Evolutionary conservation across 768 basidiomycete species (phyloP).

Genomic region (Suillus decipiens): DNA sequence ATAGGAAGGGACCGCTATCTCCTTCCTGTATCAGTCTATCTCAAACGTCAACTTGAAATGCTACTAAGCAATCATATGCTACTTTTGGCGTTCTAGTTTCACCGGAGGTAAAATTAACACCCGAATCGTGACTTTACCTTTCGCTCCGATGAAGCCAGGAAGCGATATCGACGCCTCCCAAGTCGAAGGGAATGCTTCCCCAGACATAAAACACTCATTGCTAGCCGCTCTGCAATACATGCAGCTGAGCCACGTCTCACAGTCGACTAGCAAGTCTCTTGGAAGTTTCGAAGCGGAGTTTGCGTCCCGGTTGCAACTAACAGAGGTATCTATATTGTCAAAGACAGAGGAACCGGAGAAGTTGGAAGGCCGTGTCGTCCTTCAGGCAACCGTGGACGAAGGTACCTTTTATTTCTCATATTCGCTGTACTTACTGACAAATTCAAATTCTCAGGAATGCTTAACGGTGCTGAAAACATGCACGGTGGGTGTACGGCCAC

Average conservation of each 20-base stretch:
- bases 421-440: neutral
- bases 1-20: neutral
- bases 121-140: neutral
- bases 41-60: neutral
- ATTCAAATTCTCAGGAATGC: constrained; percentile 45
- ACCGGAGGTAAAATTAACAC: neutral
- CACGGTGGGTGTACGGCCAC: constrained; percentile 60
- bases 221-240: constrained; percentile 18
- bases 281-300: constrained; percentile 27
- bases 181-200: constrained; percentile 32
- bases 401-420: constrained; percentile 33
- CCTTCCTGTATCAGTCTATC: neutral
- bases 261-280: constrained; percentile 13
- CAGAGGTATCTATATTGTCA: constrained; percentile 42
- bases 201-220: constrained; percentile 28
- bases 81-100: neutral
- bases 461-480: constrained; percentile 47
- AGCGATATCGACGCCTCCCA: constrained; percentile 19
- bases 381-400: constrained; percentile 43
- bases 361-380: constrained; percentile 47
- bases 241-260: constrained; percentile 9
- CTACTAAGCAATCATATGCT: neutral
- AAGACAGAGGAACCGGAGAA: constrained; percentile 48
- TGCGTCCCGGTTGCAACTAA: constrained; percentile 31
- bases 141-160: neutral